A percentile compares a stretch with the other conserved stretches of the same genome.
Conservation (phyloP, 768 basidiomycete genomes). For the Rubroboletus pulcherrimus region DNA sequence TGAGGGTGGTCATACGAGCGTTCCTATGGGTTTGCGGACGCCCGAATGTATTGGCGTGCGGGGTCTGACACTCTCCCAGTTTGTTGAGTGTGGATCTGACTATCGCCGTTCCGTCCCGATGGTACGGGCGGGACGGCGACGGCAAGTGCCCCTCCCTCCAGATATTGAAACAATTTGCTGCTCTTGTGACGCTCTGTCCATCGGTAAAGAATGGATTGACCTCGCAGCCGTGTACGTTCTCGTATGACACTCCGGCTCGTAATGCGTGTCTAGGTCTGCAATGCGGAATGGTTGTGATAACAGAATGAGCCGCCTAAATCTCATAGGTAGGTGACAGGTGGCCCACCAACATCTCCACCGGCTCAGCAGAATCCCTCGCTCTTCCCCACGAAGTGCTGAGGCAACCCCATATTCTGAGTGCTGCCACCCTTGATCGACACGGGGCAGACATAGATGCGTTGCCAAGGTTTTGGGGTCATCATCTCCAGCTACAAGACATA, state of each 20-base stretch:
- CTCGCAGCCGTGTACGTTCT: neutral
- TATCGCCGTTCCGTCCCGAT: neutral
- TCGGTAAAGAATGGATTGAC: constrained; percentile 8
- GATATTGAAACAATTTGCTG: neutral
- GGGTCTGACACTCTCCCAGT: neutral
- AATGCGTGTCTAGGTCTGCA: constrained; percentile 4
- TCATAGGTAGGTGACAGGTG: neutral
- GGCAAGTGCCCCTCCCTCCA: neutral
- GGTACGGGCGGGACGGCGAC: neutral
- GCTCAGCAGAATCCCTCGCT: neutral
- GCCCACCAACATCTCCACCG: neutral
- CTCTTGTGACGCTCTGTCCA: neutral
- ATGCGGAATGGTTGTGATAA: neutral
- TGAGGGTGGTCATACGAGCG: neutral
- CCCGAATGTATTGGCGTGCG: neutral
- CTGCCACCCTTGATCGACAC: neutral
- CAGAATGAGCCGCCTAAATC: neutral
- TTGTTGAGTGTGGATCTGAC: neutral
- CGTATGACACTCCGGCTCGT: neutral
- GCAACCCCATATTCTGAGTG: neutral
- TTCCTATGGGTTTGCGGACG: neutral
- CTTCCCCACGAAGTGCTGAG: neutral
- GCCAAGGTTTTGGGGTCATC: neutral
- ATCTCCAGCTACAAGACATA: neutral
- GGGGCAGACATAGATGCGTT: neutral